Evolutionary conservation across 345 rosid species (phyloP).

Genomic region (Murraya paniculata): DNA sequence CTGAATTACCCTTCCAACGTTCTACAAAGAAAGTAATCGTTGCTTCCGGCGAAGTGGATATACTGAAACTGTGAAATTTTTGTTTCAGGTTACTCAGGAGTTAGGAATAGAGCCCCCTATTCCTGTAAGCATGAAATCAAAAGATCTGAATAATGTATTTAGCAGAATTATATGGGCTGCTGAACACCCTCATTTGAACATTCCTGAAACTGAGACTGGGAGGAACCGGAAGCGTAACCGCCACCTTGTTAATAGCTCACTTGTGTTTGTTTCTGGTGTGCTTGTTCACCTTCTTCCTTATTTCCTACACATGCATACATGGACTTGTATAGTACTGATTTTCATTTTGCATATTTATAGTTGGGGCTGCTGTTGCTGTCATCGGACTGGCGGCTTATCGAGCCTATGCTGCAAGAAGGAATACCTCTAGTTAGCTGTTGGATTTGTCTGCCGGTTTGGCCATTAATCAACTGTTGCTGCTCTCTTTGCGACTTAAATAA

Average conservation of each 20-base stretch:
- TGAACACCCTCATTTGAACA: constrained; percentile 64
- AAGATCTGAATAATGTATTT: constrained; percentile 50
- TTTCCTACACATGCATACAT: background rate
- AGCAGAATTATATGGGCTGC: constrained; percentile 55
- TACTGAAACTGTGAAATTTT: background rate
- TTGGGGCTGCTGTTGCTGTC: constrained; percentile 58
- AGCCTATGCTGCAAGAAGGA: constrained; percentile 61
- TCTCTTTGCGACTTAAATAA: constrained; percentile 10
- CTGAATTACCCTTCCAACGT: background rate
- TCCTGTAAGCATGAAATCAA: constrained; percentile 48
- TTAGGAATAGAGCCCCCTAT: constrained; percentile 67
- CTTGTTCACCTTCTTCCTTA: background rate
- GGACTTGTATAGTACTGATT: background rate
- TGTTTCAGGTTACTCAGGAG: constrained; percentile 58
- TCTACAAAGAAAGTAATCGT: background rate
- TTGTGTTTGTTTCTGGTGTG: constrained; percentile 66
- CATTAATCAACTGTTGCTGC: constrained; percentile 3
- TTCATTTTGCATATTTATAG: constrained; percentile 30
- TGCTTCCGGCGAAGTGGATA: background rate
- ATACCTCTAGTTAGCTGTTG: constrained; percentile 32
- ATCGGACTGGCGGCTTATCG: constrained; percentile 66
- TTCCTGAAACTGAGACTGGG: constrained; percentile 72
- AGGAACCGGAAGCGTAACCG: constrained; percentile 55
- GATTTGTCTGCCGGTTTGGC: background rate
- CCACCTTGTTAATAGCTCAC: constrained; percentile 57